Conservation (phyloP, 192 early-diverging fungal genomes). For the Chytriomyces sp. region DNA sequence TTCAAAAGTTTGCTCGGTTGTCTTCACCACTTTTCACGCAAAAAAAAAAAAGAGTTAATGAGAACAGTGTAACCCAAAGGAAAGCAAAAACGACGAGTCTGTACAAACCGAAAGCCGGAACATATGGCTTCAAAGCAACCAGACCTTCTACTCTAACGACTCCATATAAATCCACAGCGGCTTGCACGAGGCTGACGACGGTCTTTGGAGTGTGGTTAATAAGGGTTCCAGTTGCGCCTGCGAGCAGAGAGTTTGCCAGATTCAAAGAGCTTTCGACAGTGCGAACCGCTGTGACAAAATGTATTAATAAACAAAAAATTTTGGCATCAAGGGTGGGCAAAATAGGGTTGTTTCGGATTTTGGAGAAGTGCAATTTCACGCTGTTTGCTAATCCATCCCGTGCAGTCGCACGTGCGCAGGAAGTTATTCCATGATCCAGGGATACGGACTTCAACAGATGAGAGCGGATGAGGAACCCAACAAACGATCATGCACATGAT, state of each 20-base stretch:
- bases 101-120: constrained; percentile 21
- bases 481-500: no score
- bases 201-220: constrained; percentile 16
- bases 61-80: neutral
- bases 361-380: neutral
- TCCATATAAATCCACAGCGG: neutral
- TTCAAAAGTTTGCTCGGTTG: constrained; percentile 16
- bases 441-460: neutral
- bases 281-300: neutral
- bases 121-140: neutral
- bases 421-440: neutral
- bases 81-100: neutral
- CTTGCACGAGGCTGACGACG: constrained; percentile 11
- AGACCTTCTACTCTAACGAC: constrained; percentile 21
- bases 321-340: neutral
- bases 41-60: neutral
- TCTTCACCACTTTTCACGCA: neutral
- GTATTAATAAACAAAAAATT: neutral
- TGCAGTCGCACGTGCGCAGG: neutral
- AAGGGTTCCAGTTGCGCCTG: neutral
- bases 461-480: no score
- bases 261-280: neutral
- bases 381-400: neutral
- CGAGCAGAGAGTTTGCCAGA: neutral
- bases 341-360: neutral